A percentile compares a stretch with the other conserved stretches of the same genome.
These are phyloP conservation scores for Dothistroma pini DNA, from an alignment of 2,329 filamentous ascomycete species.

Conservation along the genomic window DNA sequence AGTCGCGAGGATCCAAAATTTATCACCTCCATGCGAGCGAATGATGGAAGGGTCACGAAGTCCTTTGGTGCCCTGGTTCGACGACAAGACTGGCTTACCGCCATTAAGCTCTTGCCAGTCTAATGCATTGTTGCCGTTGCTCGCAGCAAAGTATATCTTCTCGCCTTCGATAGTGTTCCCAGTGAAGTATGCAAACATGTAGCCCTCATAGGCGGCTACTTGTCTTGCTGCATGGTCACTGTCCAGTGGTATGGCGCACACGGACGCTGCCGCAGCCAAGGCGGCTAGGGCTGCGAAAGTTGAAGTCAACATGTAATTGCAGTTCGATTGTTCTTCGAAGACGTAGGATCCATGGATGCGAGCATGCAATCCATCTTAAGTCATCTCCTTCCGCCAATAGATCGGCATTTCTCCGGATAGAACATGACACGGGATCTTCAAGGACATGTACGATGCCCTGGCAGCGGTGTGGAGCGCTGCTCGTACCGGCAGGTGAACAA, in stretches of 20 bases:
- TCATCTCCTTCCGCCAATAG: not conserved
- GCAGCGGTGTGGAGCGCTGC: slow-evolving; percentile 1
- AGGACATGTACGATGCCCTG: not conserved
- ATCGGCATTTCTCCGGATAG: slow-evolving; percentile 1
- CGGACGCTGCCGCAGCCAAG: not conserved
- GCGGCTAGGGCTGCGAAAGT: not conserved
- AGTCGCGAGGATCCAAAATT: slow-evolving; percentile 52
- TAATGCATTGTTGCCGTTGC: slow-evolving; percentile 52
- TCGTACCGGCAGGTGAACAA: not conserved
- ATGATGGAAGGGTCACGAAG: slow-evolving; percentile 54
- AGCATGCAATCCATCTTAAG: not conserved
- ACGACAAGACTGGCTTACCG: slow-evolving; percentile 46
- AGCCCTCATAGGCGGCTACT: slow-evolving; percentile 35
- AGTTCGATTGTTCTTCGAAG: not conserved
- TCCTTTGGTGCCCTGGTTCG: slow-evolving; percentile 47
- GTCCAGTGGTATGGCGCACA: not conserved
- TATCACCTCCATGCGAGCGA: slow-evolving; percentile 49
- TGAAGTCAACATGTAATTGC: not conserved
- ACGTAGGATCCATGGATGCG: not conserved
- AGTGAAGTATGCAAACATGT: slow-evolving; percentile 54
- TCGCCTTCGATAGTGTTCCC: slow-evolving; percentile 45
- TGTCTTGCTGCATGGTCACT: not conserved
- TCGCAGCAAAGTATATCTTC: slow-evolving; percentile 53
- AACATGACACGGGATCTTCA: not conserved
- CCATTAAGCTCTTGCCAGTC: slow-evolving; percentile 51